Conservation (phyloP, 331 rosid species). For the Rhamnella rubrinervis region DNA sequence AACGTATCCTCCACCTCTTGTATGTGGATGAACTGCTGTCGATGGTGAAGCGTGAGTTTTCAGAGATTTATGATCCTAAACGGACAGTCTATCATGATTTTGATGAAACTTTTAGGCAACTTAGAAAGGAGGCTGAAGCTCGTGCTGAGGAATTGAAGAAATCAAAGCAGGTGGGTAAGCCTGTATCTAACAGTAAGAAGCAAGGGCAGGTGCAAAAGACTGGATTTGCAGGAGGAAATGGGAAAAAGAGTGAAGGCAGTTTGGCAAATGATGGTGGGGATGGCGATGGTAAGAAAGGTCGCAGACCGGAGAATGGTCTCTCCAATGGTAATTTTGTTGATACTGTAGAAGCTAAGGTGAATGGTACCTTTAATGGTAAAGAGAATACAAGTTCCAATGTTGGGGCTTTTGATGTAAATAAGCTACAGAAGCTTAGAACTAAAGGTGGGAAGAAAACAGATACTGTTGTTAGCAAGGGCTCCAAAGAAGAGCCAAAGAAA, state of each 20-base stretch:
- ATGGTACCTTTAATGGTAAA: slow-evolving; percentile 45
- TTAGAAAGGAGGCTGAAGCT: slow-evolving; percentile 75
- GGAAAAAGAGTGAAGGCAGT: slow-evolving; percentile 49
- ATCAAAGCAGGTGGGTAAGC: slow-evolving; percentile 51
- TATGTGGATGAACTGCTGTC: slow-evolving; percentile 79
- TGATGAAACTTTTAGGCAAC: slow-evolving; percentile 72
- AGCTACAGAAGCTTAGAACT: slow-evolving; percentile 67
- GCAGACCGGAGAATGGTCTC: slow-evolving; percentile 55
- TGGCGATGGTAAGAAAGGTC: slow-evolving; percentile 43
- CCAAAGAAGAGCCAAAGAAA: slow-evolving; percentile 65
- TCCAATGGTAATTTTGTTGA: slow-evolving; percentile 51
- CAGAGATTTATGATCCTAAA: slow-evolving; percentile 59
- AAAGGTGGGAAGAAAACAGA: slow-evolving; percentile 57
- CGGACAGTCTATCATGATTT: slow-evolving; percentile 58
- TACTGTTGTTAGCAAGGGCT: slow-evolving; percentile 47
- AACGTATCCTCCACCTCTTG: slow-evolving; percentile 69
- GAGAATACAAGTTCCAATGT: slow-evolving; percentile 60
- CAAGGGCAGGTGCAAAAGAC: slow-evolving; percentile 53
- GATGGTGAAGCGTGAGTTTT: slow-evolving; percentile 65
- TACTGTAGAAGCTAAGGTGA: slow-evolving; percentile 44
- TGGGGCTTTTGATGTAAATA: slow-evolving; percentile 94
- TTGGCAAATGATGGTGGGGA: slow-evolving; percentile 45
- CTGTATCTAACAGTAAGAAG: slow-evolving; percentile 45
- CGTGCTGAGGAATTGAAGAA: slow-evolving; percentile 73
- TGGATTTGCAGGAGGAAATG: slow-evolving; percentile 49